Base-by-base conservation (phyloP, 306 rosid species). In the Carpinus viminea region DNA sequence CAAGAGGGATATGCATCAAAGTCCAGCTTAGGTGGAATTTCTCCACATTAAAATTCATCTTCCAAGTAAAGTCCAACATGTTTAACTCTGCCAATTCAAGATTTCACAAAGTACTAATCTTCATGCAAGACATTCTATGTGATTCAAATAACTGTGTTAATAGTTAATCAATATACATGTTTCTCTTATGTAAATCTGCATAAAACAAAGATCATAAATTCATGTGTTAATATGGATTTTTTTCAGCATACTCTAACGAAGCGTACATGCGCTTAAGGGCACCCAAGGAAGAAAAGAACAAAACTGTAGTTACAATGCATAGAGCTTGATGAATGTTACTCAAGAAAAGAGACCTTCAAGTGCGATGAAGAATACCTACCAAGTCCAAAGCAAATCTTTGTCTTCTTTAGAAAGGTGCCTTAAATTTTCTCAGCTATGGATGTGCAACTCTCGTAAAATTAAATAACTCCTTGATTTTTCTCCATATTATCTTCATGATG, bases 241-340 rank as follows among this genome's bases (percentile, higher is more conserved):
- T 20, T 73, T 26, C 65, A 8, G 45, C 60, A 26, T 73, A 12
- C 3, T 53, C 48, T 18, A 45, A 52, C 51, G 36, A 17, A 54
- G 74, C 59, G 56, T 65, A 73, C 55, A 46, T 74, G 70, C 18
- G 64, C 59, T 21, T 46, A 54, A 46, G 74, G 70, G 72, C 28
- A 41, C 17, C 31, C 17, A 5, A 59, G 41, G 13, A 28, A 24
- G 41, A 68, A n/a, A 18, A 38, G 12, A 66, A 18, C n/a, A 68
- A 41, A 68, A 68, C 0, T 68, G 72, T 68, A 68, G 41, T 38
- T 68, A 68, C 31, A 68, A 3, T n/a, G 31, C 11, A 41, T 10
- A 41, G 47, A 18, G 72, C 26, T 41, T 10, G 18, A 34, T 26
- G 70, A 64, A 16, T 7, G 72, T 36, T 6, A 68, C 20, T 17